Evolutionary conservation across 2,329 filamentous ascomycete species (phyloP).

Genomic region (Cordyceps farinosa): DNA sequence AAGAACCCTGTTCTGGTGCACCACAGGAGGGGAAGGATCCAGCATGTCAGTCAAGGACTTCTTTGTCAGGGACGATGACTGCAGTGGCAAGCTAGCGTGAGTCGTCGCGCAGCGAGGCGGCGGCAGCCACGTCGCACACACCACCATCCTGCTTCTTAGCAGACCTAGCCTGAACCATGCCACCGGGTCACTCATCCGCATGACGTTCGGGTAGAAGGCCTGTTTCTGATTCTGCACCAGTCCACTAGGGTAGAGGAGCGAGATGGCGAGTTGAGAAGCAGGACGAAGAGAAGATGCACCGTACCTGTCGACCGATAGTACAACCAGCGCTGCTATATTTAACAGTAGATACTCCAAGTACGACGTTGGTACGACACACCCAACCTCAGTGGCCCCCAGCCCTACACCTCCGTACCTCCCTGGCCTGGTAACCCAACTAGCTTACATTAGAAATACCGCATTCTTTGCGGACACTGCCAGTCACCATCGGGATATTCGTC

Average conservation of each 20-base stretch:
- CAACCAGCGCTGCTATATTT: not conserved
- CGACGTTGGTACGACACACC: not conserved
- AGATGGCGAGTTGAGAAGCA: too few relatives aligned
- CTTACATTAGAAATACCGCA: not conserved
- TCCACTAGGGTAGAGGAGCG: too few relatives aligned
- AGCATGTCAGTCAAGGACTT: not conserved
- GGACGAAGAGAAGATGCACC: not conserved
- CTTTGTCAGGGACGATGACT: not conserved
- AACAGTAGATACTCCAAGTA: not conserved
- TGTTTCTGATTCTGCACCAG: not conserved
- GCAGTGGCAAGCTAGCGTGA: not conserved
- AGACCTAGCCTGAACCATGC: not conserved
- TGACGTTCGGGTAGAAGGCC: not conserved
- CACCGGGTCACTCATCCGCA: not conserved
- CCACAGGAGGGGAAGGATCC: not conserved
- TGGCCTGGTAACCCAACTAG: not conserved
- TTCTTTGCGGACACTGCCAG: not conserved
- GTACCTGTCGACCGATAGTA: not conserved
- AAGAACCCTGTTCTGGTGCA: constrained; percentile 8
- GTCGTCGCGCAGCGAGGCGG: not conserved
- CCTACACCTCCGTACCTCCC: not conserved
- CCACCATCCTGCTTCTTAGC: not conserved
- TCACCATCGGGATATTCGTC: not conserved
- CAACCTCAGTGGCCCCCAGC: not conserved
- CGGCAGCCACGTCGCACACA: not conserved